Percentiles rank a stretch among this genome's conserved stretches.
Conservation (phyloP, 2,329 filamentous ascomycete species). For the Apiospora marii region DNA sequence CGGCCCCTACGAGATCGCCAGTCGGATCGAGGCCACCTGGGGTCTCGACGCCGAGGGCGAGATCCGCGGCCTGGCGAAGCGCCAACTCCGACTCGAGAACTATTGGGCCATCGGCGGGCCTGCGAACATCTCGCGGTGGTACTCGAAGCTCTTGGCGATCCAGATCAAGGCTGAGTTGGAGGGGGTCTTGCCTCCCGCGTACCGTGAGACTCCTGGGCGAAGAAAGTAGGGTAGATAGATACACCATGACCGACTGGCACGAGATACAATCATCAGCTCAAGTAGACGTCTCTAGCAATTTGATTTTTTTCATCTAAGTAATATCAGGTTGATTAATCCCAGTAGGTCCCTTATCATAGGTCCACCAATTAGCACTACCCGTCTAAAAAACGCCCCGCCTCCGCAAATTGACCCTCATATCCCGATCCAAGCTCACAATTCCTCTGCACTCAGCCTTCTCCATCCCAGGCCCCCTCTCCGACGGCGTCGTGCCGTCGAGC, state of each 20-base stretch:
- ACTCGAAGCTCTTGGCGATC: conserved; percentile 51
- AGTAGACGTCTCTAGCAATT: no score
- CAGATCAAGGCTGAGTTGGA: conserved; percentile 47
- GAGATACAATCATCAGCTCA: no score
- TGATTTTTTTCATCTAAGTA: no score
- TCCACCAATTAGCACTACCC: no score
- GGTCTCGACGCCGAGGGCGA: conserved; percentile 52
- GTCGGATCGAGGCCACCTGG: conserved; percentile 48
- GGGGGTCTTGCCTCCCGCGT: conserved; percentile 46
- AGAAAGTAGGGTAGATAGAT: no score
- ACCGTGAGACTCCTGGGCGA: conserved; percentile 31
- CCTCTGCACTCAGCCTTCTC: neutral
- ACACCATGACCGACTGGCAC: no score
- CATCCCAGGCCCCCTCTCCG: conserved; percentile 23
- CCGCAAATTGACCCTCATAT: neutral
- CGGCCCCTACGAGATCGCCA: conserved; percentile 40
- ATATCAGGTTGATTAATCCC: no score
- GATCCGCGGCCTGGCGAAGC: conserved; percentile 50
- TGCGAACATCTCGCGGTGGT: conserved; percentile 44
- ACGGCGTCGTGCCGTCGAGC: conserved; percentile 23
- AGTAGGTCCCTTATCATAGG: no score
- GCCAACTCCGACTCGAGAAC: conserved; percentile 42
- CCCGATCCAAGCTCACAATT: neutral
- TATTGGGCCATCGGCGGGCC: conserved; percentile 47
- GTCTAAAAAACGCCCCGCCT: neutral